Conservation (phyloP, 345 rosid genomes). For the Eutrema yunnanense region DNA sequence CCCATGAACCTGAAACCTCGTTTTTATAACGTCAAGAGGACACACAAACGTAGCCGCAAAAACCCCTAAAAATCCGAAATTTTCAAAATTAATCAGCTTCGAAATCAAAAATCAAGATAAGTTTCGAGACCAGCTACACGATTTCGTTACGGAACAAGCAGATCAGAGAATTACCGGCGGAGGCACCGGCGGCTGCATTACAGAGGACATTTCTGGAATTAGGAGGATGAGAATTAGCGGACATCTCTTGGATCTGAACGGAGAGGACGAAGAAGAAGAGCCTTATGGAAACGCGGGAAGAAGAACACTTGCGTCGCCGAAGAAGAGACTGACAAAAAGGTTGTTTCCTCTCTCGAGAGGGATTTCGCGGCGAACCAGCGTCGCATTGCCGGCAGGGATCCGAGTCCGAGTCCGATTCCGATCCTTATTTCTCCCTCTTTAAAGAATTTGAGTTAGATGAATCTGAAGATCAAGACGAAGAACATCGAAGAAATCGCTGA, state of each 20-base stretch:
- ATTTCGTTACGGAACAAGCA: background rate
- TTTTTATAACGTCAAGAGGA: conserved; percentile 86
- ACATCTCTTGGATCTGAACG: conserved; percentile 35
- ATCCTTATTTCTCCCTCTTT: background rate
- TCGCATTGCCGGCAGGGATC: conserved; percentile 58
- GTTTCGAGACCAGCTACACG: background rate
- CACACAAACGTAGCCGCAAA: conserved; percentile 90
- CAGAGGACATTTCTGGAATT: conserved; percentile 55
- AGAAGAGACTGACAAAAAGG: conserved; percentile 18
- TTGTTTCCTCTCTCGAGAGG: conserved; percentile 64
- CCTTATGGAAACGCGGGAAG: background rate
- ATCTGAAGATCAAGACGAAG: background rate
- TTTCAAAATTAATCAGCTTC: background rate
- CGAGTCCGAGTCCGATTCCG: background rate
- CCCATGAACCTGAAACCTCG: conserved; percentile 92
- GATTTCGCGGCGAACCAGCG: conserved; percentile 54
- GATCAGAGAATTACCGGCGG: conserved; percentile 49
- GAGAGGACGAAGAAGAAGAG: conserved; percentile 12
- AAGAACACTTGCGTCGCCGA: background rate
- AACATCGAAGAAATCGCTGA: conserved; percentile 3
- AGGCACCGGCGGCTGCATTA: conserved; percentile 90
- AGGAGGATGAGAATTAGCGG: conserved; percentile 50
- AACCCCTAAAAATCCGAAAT: conserved; percentile 39
- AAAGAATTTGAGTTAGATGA: background rate
- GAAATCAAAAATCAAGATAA: background rate